A percentile compares a stretch with the other conserved stretches of the same genome.
These are phyloP conservation scores for Hypoxylon perforatum DNA, from an alignment of 495 filamentous ascomycete genomes.

Conservation along the genomic window DNA sequence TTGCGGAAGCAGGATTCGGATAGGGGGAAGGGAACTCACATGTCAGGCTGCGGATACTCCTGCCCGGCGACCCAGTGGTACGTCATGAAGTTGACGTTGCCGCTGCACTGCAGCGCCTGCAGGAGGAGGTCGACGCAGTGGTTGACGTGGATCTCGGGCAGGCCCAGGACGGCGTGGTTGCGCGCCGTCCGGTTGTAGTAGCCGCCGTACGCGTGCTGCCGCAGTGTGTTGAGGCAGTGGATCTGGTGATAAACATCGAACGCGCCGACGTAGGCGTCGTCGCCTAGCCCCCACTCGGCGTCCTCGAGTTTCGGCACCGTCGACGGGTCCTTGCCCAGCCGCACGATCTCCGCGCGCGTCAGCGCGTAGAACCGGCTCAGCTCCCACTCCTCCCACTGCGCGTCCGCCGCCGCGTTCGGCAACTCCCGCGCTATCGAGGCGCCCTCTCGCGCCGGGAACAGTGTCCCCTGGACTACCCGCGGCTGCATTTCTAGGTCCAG, in stretches of 20 bases:
- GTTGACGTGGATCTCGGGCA: conserved; percentile 41
- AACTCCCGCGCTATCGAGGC: conserved; percentile 45
- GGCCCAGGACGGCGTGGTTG: conserved; percentile 25
- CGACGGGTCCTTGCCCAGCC: conserved; percentile 52
- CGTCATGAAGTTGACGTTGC: conserved; percentile 48
- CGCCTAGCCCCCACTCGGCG: conserved; percentile 47
- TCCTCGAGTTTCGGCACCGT: conserved; percentile 47
- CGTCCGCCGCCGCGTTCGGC: conserved; percentile 46
- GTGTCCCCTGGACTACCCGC: conserved; percentile 29
- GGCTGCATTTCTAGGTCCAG: conserved; percentile 37
- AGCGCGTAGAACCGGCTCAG: conserved; percentile 43
- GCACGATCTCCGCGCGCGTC: conserved; percentile 41
- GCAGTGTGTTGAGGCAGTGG: conserved; percentile 51
- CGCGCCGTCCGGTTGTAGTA: conserved; percentile 42
- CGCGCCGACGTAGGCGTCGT: conserved; percentile 51
- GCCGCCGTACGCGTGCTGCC: conserved; percentile 45
- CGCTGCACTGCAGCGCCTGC: conserved; percentile 50
- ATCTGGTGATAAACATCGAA: conserved; percentile 52
- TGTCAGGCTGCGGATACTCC: conserved; percentile 52
- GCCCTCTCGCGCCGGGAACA: conserved; percentile 30
- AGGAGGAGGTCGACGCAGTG: conserved; percentile 53
- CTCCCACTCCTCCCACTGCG: conserved; percentile 47
- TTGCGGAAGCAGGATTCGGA: not conserved
- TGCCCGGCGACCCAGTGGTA: conserved; percentile 52
- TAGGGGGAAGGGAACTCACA: conserved; percentile 28